Evolutionary conservation across 768 basidiomycete species (phyloP).

Genomic region (Lyophyllum semitale): DNA sequence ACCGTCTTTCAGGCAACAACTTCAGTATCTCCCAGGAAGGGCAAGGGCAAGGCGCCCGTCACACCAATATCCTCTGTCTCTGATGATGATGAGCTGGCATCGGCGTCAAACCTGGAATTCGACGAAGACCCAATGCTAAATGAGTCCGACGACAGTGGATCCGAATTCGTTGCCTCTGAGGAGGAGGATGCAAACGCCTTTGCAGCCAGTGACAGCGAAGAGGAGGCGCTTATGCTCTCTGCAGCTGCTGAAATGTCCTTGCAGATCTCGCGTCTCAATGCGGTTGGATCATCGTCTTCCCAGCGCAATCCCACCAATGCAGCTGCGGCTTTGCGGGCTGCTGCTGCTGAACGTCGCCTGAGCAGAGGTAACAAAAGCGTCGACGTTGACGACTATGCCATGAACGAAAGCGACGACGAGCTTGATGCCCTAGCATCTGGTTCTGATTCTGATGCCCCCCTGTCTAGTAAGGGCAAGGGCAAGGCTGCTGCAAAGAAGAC

Average conservation of each 20-base stretch:
- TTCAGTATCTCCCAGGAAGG: conserved; percentile 24
- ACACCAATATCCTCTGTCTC: conserved; percentile 24
- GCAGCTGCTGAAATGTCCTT: conserved; percentile 60
- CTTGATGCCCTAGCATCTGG: conserved; percentile 22
- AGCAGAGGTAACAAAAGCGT: conserved; percentile 29
- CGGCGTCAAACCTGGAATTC: conserved; percentile 41
- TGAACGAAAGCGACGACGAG: conserved; percentile 23
- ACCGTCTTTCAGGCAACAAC: conserved; percentile 12
- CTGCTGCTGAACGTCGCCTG: conserved; percentile 57
- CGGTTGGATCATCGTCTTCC: conserved; percentile 38
- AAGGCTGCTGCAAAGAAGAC: conserved; percentile 32
- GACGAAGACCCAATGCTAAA: conserved; percentile 37
- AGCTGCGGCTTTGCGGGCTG: conserved; percentile 45
- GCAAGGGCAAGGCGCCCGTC: conserved; percentile 39
- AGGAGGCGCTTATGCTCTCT: conserved; percentile 56
- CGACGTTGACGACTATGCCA: conserved; percentile 33
- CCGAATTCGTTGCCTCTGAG: conserved; percentile 55
- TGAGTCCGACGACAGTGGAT: conserved; percentile 60
- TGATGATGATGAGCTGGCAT: conserved; percentile 28
- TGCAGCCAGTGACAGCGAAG: conserved; percentile 30
- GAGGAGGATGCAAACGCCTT: conserved; percentile 38
- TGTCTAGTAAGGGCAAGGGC: conserved; percentile 33
- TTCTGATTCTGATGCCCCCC: conserved; percentile 28
- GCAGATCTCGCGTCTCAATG: conserved; percentile 28
- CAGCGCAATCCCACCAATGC: conserved; percentile 36